phyloP scores from a whole-genome alignment of 495 filamentous ascomycete genomes.

The Penicillium malachiteum region DNA sequence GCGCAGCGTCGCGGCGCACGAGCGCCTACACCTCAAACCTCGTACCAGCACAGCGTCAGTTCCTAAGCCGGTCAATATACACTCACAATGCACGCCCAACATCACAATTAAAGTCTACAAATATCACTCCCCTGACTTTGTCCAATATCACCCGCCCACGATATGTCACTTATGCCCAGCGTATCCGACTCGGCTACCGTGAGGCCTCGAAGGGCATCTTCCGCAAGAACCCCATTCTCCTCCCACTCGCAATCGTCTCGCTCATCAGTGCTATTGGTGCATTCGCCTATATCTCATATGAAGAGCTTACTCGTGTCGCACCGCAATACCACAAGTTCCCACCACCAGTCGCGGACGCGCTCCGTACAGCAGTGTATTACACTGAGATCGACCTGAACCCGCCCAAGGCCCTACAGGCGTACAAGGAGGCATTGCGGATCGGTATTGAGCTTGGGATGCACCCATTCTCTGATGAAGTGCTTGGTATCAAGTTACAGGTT shows the following conservation, averaged over 20 bases:
- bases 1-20: slow-evolving; percentile 34
- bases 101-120: slow-evolving; percentile 9
- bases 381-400: slow-evolving; percentile 71
- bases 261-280: slow-evolving; percentile 38
- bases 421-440: slow-evolving; percentile 68
- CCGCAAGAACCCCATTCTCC: slow-evolving; percentile 47
- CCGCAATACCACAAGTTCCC: slow-evolving; percentile 76
- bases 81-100: slow-evolving; percentile 20
- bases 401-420: slow-evolving; percentile 75
- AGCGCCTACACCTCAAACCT: slow-evolving; percentile 21
- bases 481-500: slow-evolving; percentile 83
- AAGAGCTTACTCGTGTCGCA: slow-evolving; percentile 64
- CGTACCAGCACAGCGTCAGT: slow-evolving; percentile 19
- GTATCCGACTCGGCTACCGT: slow-evolving; percentile 32
- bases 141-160: slow-evolving; percentile 17
- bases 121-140: slow-evolving; percentile 4
- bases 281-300: slow-evolving; percentile 49
- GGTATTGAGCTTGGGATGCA: slow-evolving; percentile 74
- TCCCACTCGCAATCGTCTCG: slow-evolving; percentile 49
- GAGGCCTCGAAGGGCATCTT: slow-evolving; percentile 45
- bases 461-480: slow-evolving; percentile 82
- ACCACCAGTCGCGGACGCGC: slow-evolving; percentile 68
- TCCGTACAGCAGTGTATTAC: slow-evolving; percentile 87
- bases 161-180: slow-evolving; percentile 25
- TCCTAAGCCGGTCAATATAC: slow-evolving; percentile 25